Conservation (phyloP, 352 stramenopile genomes). For the Phytopythium mirpurense region DNA sequence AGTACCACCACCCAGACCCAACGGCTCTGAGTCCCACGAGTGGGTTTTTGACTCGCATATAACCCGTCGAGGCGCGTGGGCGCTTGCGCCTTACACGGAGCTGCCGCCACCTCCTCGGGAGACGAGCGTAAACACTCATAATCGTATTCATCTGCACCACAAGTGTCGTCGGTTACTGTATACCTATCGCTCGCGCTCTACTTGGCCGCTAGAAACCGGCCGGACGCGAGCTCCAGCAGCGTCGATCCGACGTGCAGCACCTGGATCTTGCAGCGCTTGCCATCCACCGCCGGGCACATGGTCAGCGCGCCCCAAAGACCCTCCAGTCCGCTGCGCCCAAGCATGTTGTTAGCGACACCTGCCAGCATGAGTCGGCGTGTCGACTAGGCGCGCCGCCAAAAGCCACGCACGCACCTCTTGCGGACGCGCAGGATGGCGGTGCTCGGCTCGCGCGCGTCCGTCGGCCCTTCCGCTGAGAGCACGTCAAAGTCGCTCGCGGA, state of each 20-base stretch:
- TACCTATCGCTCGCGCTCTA: background rate
- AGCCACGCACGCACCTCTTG: slow-evolving; percentile 36
- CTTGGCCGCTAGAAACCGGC: slow-evolving; percentile 31
- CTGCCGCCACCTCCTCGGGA: background rate
- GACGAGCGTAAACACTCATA: background rate
- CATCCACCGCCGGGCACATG: slow-evolving; percentile 69
- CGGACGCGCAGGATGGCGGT: slow-evolving; percentile 60
- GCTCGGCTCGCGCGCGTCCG: slow-evolving; percentile 30
- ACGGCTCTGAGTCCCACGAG: background rate
- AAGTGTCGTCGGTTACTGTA: background rate
- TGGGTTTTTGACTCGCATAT: slow-evolving; percentile 4
- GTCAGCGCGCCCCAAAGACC: slow-evolving; percentile 57
- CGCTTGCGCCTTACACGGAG: background rate
- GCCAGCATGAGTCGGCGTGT: too few relatives aligned
- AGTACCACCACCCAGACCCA: background rate
- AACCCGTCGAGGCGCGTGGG: background rate
- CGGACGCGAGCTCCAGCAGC: slow-evolving; percentile 66
- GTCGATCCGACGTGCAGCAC: slow-evolving; percentile 54
- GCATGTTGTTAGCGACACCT: background rate
- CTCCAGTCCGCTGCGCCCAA: slow-evolving; percentile 37
- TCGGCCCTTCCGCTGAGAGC: slow-evolving; percentile 25
- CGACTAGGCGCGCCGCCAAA: too few relatives aligned
- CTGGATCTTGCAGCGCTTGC: slow-evolving; percentile 56
- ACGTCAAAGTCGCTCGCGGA: slow-evolving; percentile 66
- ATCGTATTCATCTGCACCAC: background rate